phyloP scores from a whole-genome alignment of 2,329 filamentous ascomycete species.

The Helotiales sp. region DNA sequence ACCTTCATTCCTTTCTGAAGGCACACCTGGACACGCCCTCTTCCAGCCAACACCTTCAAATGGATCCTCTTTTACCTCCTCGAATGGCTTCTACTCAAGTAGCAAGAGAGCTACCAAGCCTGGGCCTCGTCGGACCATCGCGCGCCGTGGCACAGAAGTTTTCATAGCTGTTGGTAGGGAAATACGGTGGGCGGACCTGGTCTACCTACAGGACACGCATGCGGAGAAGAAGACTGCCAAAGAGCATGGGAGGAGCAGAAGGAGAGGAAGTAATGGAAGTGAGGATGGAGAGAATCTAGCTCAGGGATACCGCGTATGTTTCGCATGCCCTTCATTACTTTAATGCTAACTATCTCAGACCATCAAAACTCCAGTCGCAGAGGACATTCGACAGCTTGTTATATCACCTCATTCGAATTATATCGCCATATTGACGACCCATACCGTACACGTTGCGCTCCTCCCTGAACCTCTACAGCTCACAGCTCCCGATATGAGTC shows the following conservation, averaged over 20 bases:
- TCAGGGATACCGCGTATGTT: conserved; percentile 50
- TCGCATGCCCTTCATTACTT: conserved; percentile 22
- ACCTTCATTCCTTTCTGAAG: conserved; percentile 81
- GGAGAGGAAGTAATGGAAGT: conserved; percentile 14
- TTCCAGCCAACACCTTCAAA: conserved; percentile 57
- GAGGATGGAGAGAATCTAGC: conserved; percentile 35
- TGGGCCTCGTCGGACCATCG: conserved; percentile 67
- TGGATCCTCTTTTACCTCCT: conserved; percentile 15
- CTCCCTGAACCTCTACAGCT: conserved; percentile 80
- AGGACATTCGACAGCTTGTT: conserved; percentile 80
- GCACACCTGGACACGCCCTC: conserved; percentile 74
- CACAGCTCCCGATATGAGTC: conserved; percentile 63
- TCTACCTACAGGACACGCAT: conserved; percentile 69
- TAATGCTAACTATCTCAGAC: conserved; percentile 48
- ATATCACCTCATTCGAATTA: conserved; percentile 81
- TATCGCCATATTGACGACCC: conserved; percentile 80
- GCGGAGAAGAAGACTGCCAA: conserved; percentile 39
- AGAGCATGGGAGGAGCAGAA: conserved; percentile 18
- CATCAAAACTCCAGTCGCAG: conserved; percentile 75
- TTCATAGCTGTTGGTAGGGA: conserved; percentile 89
- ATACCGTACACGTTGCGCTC: conserved; percentile 86
- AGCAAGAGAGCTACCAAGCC: conserved; percentile 44
- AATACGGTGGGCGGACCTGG: conserved; percentile 87
- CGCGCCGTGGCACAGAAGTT: conserved; percentile 79
- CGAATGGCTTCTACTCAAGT: conserved; percentile 20